These are phyloP conservation scores for Clitocybe nebularis DNA, from an alignment of 1,284 basidiomycete genomes.

Conservation along the genomic window DNA sequence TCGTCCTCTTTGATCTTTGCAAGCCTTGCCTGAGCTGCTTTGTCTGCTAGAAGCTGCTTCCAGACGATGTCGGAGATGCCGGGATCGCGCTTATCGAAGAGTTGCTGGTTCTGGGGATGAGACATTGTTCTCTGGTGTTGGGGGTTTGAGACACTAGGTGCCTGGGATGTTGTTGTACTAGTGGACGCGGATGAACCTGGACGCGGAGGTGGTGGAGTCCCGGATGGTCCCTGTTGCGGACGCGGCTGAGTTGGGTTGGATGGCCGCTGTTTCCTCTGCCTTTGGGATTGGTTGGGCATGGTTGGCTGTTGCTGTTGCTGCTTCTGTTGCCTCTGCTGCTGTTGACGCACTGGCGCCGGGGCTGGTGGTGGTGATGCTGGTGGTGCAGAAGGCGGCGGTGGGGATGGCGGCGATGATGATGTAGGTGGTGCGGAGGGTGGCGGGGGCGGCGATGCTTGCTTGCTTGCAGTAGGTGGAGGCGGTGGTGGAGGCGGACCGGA, in stretches of 20 bases:
- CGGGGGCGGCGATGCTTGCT: no score
- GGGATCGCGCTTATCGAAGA: conserved; percentile 30
- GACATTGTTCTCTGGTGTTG: conserved; percentile 3
- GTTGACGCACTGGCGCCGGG: no score
- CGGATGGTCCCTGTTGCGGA: background rate
- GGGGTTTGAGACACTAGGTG: conserved; percentile 6
- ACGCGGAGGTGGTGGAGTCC: background rate
- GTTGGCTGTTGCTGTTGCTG: background rate
- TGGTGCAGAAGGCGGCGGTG: no score
- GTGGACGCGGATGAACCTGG: no score
- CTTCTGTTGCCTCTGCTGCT: no score
- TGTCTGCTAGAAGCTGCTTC: conserved; percentile 38
- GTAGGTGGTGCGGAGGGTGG: no score
- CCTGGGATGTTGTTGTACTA: background rate
- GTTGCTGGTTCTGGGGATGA: conserved; percentile 1
- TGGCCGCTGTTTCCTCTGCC: background rate
- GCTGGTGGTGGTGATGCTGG: no score
- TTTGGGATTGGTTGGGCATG: background rate
- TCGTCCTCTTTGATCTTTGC: conserved; percentile 1
- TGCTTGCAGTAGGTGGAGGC: no score
- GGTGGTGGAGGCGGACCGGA: background rate
- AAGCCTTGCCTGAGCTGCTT: conserved; percentile 9
- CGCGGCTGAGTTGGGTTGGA: background rate
- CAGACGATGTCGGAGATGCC: conserved; percentile 44
- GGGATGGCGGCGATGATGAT: no score